Evolutionary conservation across 345 rosid species (phyloP), one percentile per base, ranked within the genome.

Genomic region (Barbarea vulgaris): DNA sequence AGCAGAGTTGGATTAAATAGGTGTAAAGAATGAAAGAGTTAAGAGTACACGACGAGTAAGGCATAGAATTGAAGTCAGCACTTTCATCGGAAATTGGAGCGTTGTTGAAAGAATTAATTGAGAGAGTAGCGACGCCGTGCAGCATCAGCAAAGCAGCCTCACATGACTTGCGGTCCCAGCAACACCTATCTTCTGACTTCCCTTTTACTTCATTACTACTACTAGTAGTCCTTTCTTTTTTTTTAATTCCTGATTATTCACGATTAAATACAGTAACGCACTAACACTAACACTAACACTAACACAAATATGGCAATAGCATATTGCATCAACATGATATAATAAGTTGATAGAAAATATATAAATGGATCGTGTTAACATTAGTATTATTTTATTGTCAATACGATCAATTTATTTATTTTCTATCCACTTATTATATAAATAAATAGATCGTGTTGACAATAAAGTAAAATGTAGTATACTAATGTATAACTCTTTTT

Each of bases 131-230:
- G 72, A 74, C 78, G 72, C 72, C 72, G 72, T 65, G 72, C 78
- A 65, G 58, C 65, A 74, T 74, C 77, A 37, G 65, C 64, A 44
- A 37, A 34, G 72, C 51, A 74, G 39, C 41, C 39, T 74, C 72
- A 24, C 78, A 74, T 75, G 72, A 74, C 59, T 74, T 74, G 51
- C 78, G 78, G 66, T 56, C 78, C 66, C 72, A 56, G 59, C 78
- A 56, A 41, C 47, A 64, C 70, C 46, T 48, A n/a, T 71, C 50
- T 34, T 71, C 62, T 46, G 36, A 53, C 52, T 34, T n/a, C 36
- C 2, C 65, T 60, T 71, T 48, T 34, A 71, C 51, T 60, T 47
- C 67, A 11, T 60, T 48, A 24, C 37, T 71, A n/a, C 3, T n/a
- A 42, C 18, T n/a, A n/a, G n/a, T n/a, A n/a, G n/a, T n/a, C n/a